Percentiles rank a stretch among this genome's conserved stretches.
phyloP scores from a whole-genome alignment of 192 early-diverging fungal genomes.

The Coemansia aciculifera region DNA sequence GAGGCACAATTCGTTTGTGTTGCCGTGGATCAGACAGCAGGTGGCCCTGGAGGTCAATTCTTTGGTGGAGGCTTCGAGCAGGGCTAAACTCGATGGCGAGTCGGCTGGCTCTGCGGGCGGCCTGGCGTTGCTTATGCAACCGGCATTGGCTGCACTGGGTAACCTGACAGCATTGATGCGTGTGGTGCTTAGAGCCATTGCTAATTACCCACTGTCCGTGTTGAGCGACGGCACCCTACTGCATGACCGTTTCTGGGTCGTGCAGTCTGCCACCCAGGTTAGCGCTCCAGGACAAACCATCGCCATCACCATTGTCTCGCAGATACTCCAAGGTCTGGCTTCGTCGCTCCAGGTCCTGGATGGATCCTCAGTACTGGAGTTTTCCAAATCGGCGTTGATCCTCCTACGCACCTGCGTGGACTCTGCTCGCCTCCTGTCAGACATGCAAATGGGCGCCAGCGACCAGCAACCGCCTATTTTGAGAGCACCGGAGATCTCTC shows the following conservation, averaged over 20 bases:
- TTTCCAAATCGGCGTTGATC: slow-evolving; percentile 7
- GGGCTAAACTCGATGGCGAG: not conserved
- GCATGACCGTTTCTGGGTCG: slow-evolving; percentile 44
- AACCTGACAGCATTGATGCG: slow-evolving; percentile 42
- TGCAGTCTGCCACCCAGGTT: slow-evolving; percentile 19
- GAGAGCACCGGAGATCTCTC: slow-evolving; percentile 13
- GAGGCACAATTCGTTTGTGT: slow-evolving; percentile 29
- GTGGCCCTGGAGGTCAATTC: slow-evolving; percentile 27
- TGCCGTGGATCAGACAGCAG: slow-evolving; percentile 48
- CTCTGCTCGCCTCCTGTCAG: slow-evolving; percentile 11
- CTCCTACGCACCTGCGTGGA: slow-evolving; percentile 32
- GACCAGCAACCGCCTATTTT: slow-evolving; percentile 8
- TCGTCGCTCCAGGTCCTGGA: not conserved
- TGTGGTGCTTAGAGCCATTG: slow-evolving; percentile 23
- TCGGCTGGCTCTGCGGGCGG: not conserved
- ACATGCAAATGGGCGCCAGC: slow-evolving; percentile 18
- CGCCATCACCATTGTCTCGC: slow-evolving; percentile 12
- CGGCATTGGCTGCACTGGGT: slow-evolving; percentile 15
- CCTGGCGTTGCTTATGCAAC: not conserved
- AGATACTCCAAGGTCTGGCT: slow-evolving; percentile 4
- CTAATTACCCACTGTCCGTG: slow-evolving; percentile 32
- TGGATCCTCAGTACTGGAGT: not conserved
- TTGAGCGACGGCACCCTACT: not conserved
- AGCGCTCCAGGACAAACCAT: slow-evolving; percentile 36
- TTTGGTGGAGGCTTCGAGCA: slow-evolving; percentile 11